Percentiles rank a stretch among this genome's conserved stretches.
These are phyloP conservation scores for Coniochaeta sp. DNA, from an alignment of 2,329 filamentous ascomycete species.

Conservation along the genomic window DNA sequence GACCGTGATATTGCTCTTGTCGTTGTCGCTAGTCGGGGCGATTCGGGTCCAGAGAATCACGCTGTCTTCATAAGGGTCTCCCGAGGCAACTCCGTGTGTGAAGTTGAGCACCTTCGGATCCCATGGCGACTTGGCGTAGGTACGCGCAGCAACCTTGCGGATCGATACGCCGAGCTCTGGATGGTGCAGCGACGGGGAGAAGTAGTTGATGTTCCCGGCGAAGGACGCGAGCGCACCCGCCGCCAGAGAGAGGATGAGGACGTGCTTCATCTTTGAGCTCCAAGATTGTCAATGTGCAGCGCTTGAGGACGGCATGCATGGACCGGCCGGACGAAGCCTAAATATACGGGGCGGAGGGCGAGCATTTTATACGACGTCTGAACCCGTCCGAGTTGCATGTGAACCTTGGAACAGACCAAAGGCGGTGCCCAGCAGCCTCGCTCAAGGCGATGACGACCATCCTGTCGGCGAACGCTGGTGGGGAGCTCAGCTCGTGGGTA, in stretches of 20 bases:
- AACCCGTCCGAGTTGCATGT: background rate
- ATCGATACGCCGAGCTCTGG: conserved; percentile 48
- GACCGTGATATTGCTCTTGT: conserved; percentile 35
- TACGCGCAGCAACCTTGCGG: conserved; percentile 47
- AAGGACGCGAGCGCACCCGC: conserved; percentile 8
- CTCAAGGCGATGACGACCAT: background rate
- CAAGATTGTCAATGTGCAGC: background rate
- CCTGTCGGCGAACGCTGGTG: background rate
- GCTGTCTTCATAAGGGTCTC: conserved; percentile 41
- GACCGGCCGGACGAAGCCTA: background rate
- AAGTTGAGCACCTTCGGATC: conserved; percentile 42
- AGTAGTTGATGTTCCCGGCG: conserved; percentile 46
- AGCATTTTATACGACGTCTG: background rate
- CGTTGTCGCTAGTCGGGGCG: conserved; percentile 33
- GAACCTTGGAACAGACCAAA: background rate
- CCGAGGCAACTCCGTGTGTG: conserved; percentile 49
- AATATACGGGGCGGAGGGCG: background rate
- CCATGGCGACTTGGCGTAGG: conserved; percentile 31
- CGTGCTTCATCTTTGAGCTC: background rate
- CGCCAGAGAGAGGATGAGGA: background rate
- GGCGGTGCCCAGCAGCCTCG: no score
- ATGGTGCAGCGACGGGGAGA: conserved; percentile 49
- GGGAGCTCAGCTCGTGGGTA: background rate
- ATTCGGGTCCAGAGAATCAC: conserved; percentile 44
- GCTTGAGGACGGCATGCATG: background rate